Base-by-base conservation (phyloP, 208 protist species). In the Leishmania martiniquensis region DNA sequence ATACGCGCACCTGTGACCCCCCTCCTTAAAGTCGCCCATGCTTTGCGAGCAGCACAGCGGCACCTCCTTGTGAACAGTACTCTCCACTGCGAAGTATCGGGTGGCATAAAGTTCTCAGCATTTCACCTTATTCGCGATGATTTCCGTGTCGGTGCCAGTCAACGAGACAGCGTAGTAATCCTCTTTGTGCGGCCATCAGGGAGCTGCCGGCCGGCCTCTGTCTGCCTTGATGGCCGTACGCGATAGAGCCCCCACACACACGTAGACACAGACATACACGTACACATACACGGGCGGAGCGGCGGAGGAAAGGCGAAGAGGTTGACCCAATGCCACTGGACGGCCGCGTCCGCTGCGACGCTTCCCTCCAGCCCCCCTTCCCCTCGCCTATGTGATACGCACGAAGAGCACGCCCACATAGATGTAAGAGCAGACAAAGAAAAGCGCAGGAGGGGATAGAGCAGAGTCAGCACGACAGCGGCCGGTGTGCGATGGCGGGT, bases 21-120 rank as follows among this genome's bases (percentile, higher is more conserved):
- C 49, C 5, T 42, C 62, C 13, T 83, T 70, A 32, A 72, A 74
- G 75, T 94, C 88, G 77, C 90, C 93, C 81, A 95, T 81, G 70
- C 91, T 93, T 63, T 97, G 93, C 44, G 89, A 87, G 80, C 89
- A 94, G 70, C 85, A 89, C 17, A 93, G 77, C n/a, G 89, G 90
- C 29, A 75, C 89, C 80, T 97, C 93, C 76, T 89, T 78, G 55
- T 90, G 85, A 17, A 94, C 87, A 65, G 88, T 76, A 32, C 85
- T 87, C 47, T 81, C 82, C 34, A 82, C 73, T 15, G 29, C 62
- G 57, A 94, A 85, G 70, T 63, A 68, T 7, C 59, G 67, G 5
- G 54, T 69, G 5, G 88, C 70, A 47, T 91, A 89, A 45, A 95
- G 80, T 2, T 89, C 89, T 74, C 94, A 94, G 39, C 93, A 91